A percentile compares a stretch with the other conserved stretches of the same genome.
phyloP scores from a whole-genome alignment of 768 basidiomycete genomes.

The Dentipellis sp. region DNA sequence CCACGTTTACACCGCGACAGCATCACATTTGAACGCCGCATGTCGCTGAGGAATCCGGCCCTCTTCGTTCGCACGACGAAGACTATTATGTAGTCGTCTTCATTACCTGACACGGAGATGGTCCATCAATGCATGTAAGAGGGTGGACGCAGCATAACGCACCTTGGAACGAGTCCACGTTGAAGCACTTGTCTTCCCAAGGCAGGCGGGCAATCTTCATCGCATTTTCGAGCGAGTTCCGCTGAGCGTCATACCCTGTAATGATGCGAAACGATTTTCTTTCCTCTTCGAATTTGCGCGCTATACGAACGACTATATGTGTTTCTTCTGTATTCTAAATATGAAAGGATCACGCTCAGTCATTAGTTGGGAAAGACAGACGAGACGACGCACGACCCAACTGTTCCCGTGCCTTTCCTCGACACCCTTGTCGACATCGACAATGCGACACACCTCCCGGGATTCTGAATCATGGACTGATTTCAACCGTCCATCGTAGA shows the following conservation, averaged over 20 bases:
- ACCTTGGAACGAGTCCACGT: slow-evolving; percentile 81
- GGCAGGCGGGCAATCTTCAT: slow-evolving; percentile 40
- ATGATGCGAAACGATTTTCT: slow-evolving; percentile 52
- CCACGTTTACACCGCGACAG: slow-evolving; percentile 24
- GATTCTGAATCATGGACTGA: slow-evolving; percentile 26
- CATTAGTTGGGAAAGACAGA: neutral
- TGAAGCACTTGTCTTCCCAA: slow-evolving; percentile 67
- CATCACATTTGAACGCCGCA: slow-evolving; percentile 26
- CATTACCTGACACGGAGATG: slow-evolving; percentile 50
- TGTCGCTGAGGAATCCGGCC: slow-evolving; percentile 46
- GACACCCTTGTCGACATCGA: slow-evolving; percentile 37
- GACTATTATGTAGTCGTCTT: slow-evolving; percentile 68
- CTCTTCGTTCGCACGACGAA: slow-evolving; percentile 56
- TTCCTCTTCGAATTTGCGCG: slow-evolving; percentile 42
- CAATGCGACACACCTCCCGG: slow-evolving; percentile 38
- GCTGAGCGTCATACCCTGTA: slow-evolving; percentile 76
- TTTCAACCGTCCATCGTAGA: slow-evolving; percentile 54
- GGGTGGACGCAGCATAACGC: slow-evolving; percentile 7
- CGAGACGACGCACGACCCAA: slow-evolving; percentile 24
- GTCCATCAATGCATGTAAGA: slow-evolving; percentile 3
- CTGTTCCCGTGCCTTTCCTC: slow-evolving; percentile 29
- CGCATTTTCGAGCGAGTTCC: slow-evolving; percentile 44
- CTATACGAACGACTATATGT: slow-evolving; percentile 46
- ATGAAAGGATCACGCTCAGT: neutral
- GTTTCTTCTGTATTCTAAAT: slow-evolving; percentile 55